Conservation (phyloP, 2,329 filamentous ascomycete species). For the Parastagonospora nodorum region DNA sequence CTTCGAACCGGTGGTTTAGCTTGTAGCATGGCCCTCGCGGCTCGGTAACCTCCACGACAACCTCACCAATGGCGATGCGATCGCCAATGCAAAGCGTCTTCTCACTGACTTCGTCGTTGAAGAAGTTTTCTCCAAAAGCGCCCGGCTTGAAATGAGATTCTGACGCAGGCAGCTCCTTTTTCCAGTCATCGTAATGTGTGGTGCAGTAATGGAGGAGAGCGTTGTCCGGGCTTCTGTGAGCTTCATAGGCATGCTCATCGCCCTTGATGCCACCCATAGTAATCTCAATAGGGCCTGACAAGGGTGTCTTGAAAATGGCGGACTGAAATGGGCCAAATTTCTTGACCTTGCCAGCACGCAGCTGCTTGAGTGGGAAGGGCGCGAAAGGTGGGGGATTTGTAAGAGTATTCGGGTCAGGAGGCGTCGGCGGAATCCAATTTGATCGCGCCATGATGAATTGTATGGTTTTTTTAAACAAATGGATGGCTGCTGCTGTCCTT, state of each 20-base stretch:
- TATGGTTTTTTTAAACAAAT: background rate
- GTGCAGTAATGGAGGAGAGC: conserved; percentile 67
- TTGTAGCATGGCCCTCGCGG: conserved; percentile 71
- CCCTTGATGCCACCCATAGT: conserved; percentile 58
- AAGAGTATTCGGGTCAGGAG: conserved; percentile 25
- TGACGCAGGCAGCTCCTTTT: conserved; percentile 57
- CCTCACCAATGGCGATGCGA: conserved; percentile 56
- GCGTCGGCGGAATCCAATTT: conserved; percentile 26
- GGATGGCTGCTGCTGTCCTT: background rate
- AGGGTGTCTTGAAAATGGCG: conserved; percentile 61
- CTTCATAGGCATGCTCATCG: conserved; percentile 66
- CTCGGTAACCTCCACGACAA: conserved; percentile 63
- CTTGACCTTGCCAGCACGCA: conserved; percentile 64
- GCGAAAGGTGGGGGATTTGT: conserved; percentile 29
- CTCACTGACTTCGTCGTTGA: conserved; percentile 64
- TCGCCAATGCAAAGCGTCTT: conserved; percentile 70
- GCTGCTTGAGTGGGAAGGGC: conserved; percentile 59
- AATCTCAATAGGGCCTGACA: conserved; percentile 54
- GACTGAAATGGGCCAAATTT: conserved; percentile 55
- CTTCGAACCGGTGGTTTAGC: conserved; percentile 68
- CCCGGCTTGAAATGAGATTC: conserved; percentile 60
- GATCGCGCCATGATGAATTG: conserved; percentile 16
- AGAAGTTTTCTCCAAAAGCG: conserved; percentile 69
- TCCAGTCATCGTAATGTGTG: conserved; percentile 63
- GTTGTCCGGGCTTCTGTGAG: conserved; percentile 68